Evolutionary conservation across 164 flowering plant species (phyloP).

Genomic region (Macadamia tetraphylla): DNA sequence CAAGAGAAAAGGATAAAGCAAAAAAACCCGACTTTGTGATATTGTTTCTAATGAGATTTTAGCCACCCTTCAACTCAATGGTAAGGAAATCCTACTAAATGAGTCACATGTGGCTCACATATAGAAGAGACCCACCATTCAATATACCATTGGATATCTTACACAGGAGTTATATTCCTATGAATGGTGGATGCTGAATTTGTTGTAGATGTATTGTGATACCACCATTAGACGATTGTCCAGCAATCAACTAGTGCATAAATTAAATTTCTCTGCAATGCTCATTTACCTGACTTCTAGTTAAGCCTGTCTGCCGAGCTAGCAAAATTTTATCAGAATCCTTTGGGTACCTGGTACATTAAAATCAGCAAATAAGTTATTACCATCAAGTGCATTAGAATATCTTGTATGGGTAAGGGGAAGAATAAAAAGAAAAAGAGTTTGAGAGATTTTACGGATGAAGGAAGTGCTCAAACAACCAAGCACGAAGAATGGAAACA

Average conservation of each 20-base stretch:
- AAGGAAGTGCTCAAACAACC: conserved; percentile 25
- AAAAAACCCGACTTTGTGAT: neutral
- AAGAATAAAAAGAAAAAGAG: neutral
- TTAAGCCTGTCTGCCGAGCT: conserved; percentile 91
- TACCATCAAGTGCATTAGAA: neutral
- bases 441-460: conserved; percentile 14
- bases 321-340: conserved; percentile 91
- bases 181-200: neutral
- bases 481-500: conserved; percentile 21
- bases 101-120: too few relatives aligned
- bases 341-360: conserved; percentile 56
- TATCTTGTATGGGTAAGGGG: neutral
- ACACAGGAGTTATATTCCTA: neutral
- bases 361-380: conserved; percentile 12
- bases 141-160: neutral
- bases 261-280: neutral
- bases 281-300: conserved; percentile 79
- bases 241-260: neutral
- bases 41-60: neutral
- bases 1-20: neutral
- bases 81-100: too few relatives aligned
- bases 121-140: neutral
- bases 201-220: neutral
- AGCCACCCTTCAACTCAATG: neutral
- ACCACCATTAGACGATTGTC: neutral